phyloP scores from a whole-genome alignment of 306 rosid species.

The Vigna radiata region DNA sequence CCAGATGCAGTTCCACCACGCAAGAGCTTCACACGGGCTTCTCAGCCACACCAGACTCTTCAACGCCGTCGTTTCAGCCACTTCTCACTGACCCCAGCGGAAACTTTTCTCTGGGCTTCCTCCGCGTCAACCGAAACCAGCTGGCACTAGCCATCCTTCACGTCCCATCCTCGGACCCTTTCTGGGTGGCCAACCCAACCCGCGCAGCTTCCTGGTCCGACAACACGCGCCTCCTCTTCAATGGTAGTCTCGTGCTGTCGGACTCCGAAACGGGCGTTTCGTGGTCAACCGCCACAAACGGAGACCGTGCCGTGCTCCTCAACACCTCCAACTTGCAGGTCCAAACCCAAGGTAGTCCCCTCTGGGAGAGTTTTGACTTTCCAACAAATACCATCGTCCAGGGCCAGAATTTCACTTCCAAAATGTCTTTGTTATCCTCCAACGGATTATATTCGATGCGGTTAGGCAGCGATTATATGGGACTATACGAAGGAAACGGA shows the following conservation, averaged over 20 bases:
- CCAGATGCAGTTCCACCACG: slow-evolving; percentile 25
- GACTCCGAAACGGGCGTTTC: slow-evolving; percentile 47
- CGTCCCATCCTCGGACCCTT: slow-evolving; percentile 62
- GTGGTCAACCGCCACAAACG: slow-evolving; percentile 75
- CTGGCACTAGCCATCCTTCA: slow-evolving; percentile 74
- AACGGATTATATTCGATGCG: slow-evolving; percentile 59
- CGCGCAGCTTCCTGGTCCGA: slow-evolving; percentile 59
- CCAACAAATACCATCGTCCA: slow-evolving; percentile 77
- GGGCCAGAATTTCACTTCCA: slow-evolving; percentile 68
- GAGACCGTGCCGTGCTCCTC: slow-evolving; percentile 59
- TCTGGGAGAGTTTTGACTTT: slow-evolving; percentile 81
- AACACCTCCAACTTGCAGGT: slow-evolving; percentile 73
- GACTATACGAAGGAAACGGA: slow-evolving; percentile 52
- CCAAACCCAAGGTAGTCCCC: slow-evolving; percentile 20
- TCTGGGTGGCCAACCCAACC: slow-evolving; percentile 74
- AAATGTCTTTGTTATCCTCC: slow-evolving; percentile 55
- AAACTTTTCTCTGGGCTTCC: slow-evolving; percentile 82
- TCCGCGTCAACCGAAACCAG: slow-evolving; percentile 59
- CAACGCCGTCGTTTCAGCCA: slow-evolving; percentile 64
- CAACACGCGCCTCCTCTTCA: slow-evolving; percentile 64
- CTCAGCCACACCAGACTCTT: slow-evolving; percentile 54
- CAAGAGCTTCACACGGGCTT: slow-evolving; percentile 62
- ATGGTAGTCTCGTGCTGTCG: slow-evolving; percentile 71
- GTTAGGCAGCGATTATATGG: slow-evolving; percentile 68
- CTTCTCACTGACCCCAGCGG: slow-evolving; percentile 62